Evolutionary conservation across 1,284 basidiomycete genomes (phyloP), one percentile per base, ranked within the genome.

Genomic region (Cystobasidium pallidum): DNA sequence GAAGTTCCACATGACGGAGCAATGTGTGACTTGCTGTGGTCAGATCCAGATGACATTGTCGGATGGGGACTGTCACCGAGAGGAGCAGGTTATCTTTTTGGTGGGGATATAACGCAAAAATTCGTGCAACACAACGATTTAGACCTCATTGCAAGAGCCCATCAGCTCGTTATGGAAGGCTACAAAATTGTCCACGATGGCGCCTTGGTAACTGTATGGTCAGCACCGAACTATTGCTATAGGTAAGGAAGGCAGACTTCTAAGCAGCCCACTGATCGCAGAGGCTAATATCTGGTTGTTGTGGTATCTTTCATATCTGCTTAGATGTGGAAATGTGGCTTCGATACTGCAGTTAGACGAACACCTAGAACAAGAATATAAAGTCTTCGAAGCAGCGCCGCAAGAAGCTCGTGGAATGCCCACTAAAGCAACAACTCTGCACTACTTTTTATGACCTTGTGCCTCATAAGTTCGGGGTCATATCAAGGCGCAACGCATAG

Each of bases 1-100:
- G 95, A 99, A 81, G 96, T 99, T 13, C 95, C 95, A n/a, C 96
- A 99, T 81, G 95, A 99, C 80, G 95, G 96, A 10, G 89, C 94
- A 8, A 98, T 99, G 94, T 99, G 95, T 80, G 96, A 99, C 82
- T 83, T 99, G 6, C 85, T 99, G 24, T 99, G 95, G 95, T 97
- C 94, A 70, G 95, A 99, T 84, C 96, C 95, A 43, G 95, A 99
- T 80, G 92, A 96, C 78, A 94, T 95, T 70, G 84, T 85, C 62
- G 92, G 92, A 30, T 97, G 95, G 95, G 94, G 94, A 43, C 84
- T 99, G 76, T 96, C 93, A n/a, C 94, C 95, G 3, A 86, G 94
- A 76, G 94, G 95, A 43, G 94, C 95, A 11, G 95, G 95, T 0
- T 99, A 89, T 83, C 85, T 98, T 47, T 99, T 99, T 79, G 95